These are phyloP conservation scores for Acidomyces sp. DNA, from an alignment of 495 filamentous ascomycete species.

Conservation along the genomic window DNA sequence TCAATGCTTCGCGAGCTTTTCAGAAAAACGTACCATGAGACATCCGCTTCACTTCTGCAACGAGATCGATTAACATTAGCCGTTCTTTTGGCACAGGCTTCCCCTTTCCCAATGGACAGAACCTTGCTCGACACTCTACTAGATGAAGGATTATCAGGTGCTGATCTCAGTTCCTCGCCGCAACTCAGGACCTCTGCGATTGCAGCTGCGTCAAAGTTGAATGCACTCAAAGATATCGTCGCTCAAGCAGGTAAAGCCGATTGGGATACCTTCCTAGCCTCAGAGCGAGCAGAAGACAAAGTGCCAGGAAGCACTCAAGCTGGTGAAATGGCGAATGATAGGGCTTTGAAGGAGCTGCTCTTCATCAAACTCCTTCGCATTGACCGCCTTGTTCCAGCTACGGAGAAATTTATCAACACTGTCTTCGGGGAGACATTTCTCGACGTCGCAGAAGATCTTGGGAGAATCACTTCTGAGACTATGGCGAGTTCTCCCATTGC, in stretches of 20 bases:
- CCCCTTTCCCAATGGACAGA: conserved; percentile 89
- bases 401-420: conserved; percentile 75
- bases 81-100: conserved; percentile 90
- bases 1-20: conserved; percentile 84
- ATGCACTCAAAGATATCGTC: conserved; percentile 61
- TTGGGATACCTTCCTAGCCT: conserved; percentile 69
- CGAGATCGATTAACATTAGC: conserved; percentile 89
- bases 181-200: conserved; percentile 44
- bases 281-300: conserved; percentile 77
- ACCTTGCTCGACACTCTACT: conserved; percentile 72
- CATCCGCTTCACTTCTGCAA: conserved; percentile 81
- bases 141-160: conserved; percentile 60
- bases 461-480: conserved; percentile 73
- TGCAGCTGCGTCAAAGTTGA: conserved; percentile 49
- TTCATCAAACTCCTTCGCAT: conserved; percentile 90
- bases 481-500: conserved; percentile 74
- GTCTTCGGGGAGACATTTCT: conserved; percentile 80
- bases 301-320: conserved; percentile 49
- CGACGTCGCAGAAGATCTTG: conserved; percentile 69
- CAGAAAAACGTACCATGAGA: conserved; percentile 80
- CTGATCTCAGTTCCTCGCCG: conserved; percentile 59
- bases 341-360: conserved; percentile 69
- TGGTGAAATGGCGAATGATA: conserved; percentile 60
- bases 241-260: conserved; percentile 43
- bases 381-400: conserved; percentile 84